phyloP scores from a whole-genome alignment of 1,284 basidiomycete genomes.

The Ganoderma lucidum region DNA sequence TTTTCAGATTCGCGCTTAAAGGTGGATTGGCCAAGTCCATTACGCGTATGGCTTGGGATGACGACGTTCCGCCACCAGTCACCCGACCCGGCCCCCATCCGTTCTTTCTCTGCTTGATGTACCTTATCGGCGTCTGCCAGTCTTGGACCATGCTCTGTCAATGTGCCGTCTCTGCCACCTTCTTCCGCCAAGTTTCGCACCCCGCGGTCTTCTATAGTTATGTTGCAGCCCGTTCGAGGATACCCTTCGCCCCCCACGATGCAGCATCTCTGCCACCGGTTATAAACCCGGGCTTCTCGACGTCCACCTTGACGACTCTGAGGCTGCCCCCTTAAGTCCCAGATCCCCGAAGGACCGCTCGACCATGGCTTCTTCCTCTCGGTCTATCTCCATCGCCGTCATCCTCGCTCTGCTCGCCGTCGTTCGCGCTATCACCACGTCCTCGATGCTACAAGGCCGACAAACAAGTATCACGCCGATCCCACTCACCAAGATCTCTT shows the following conservation, averaged over 20 bases:
- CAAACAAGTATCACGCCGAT: constrained; percentile 40
- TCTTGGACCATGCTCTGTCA: background rate
- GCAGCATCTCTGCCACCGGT: background rate
- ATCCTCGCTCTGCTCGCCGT: background rate
- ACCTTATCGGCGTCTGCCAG: background rate
- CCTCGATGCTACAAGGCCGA: background rate
- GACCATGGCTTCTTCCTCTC: constrained; percentile 2
- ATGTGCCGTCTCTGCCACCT: background rate
- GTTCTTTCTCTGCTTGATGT: background rate
- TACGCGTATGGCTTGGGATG: background rate
- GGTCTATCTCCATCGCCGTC: too few relatives aligned
- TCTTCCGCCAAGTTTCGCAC: background rate
- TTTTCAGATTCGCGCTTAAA: too few relatives aligned
- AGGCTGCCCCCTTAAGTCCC: background rate
- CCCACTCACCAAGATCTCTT: constrained; percentile 39
- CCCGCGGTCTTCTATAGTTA: background rate
- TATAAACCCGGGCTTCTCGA: constrained; percentile 1
- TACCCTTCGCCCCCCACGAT: background rate
- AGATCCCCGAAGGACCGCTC: background rate
- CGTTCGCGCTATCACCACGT: background rate
- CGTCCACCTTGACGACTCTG: background rate
- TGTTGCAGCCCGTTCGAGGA: background rate
- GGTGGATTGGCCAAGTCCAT: background rate
- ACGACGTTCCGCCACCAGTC: background rate
- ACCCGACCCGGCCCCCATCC: background rate